Conservation (phyloP, 2,329 filamentous ascomycete species). For the Talaromyces sp. region DNA sequence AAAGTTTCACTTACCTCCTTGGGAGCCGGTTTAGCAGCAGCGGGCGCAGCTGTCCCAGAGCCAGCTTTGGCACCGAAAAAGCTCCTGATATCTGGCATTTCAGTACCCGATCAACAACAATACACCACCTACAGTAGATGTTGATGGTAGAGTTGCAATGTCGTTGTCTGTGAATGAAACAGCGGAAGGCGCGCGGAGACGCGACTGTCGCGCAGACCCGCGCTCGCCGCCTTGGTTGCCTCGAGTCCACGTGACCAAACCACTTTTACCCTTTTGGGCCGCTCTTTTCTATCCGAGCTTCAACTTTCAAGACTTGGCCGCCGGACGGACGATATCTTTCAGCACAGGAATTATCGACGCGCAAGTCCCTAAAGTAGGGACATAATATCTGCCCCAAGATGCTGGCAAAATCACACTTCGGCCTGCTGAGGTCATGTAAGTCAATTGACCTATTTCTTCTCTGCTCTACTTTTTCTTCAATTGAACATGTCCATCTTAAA, state of each 20-base stretch:
- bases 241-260: conserved; percentile 15
- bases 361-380: background rate
- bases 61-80: conserved; percentile 81
- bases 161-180: background rate
- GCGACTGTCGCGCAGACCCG: conserved; percentile 20
- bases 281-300: conserved; percentile 1
- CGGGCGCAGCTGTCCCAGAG: conserved; percentile 47
- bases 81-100: conserved; percentile 85
- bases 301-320: conserved; percentile 1
- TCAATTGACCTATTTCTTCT: background rate
- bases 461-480: background rate
- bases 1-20: conserved; percentile 39
- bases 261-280: conserved; percentile 18
- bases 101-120: background rate
- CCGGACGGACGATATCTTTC: background rate
- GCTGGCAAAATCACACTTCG: conserved; percentile 34
- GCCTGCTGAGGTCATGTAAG: conserved; percentile 36
- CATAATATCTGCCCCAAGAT: conserved; percentile 23
- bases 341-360: background rate
- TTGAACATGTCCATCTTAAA: background rate
- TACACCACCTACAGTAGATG: background rate
- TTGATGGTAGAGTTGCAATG: background rate
- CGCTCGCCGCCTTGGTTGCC: conserved; percentile 2
- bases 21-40: conserved; percentile 44
- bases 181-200: conserved; percentile 22